A percentile compares a stretch with the other conserved stretches of the same genome.
These are phyloP conservation scores for Hygrocybe punicea DNA, from an alignment of 768 basidiomycete genomes.

Conservation along the genomic window DNA sequence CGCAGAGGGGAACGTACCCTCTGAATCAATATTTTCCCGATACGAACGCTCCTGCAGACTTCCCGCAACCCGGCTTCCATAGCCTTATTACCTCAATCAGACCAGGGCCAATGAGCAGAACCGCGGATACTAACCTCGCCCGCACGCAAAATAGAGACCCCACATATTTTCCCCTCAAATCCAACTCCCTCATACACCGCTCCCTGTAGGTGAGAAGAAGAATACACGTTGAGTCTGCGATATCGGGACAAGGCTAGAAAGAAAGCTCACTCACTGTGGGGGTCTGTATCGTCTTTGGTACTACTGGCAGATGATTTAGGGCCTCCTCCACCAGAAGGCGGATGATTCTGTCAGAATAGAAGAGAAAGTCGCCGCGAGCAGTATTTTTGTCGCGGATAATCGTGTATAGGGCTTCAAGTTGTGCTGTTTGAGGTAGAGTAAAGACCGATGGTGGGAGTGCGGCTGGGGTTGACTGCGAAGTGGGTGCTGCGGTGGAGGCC, in stretches of 20 bases:
- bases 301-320: conserved; percentile 76
- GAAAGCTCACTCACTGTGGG: conserved; percentile 58
- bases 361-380: conserved; percentile 89
- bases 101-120: background rate
- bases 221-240: background rate
- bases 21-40: conserved; percentile 98
- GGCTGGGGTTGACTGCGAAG: conserved; percentile 8
- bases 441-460: conserved; percentile 76
- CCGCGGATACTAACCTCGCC: conserved; percentile 62
- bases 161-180: conserved; percentile 95
- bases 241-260: conserved; percentile 2
- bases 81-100: conserved; percentile 47
- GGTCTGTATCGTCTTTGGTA: conserved; percentile 73
- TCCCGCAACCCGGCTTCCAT: conserved; percentile 98
- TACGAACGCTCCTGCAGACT: conserved; percentile 89
- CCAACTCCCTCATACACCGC: conserved; percentile 85
- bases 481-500: conserved; percentile 1
- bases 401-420: conserved; percentile 92
- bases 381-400: conserved; percentile 91
- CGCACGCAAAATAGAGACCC: conserved; percentile 90
- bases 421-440: conserved; percentile 84
- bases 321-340: conserved; percentile 78
- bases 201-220: conserved; percentile 45
- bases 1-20: conserved; percentile 48
- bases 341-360: conserved; percentile 93